Evolutionary conservation across 257 asterid species (phyloP), one percentile per base, ranked within the genome.

Genomic region (Mentha longifolia): DNA sequence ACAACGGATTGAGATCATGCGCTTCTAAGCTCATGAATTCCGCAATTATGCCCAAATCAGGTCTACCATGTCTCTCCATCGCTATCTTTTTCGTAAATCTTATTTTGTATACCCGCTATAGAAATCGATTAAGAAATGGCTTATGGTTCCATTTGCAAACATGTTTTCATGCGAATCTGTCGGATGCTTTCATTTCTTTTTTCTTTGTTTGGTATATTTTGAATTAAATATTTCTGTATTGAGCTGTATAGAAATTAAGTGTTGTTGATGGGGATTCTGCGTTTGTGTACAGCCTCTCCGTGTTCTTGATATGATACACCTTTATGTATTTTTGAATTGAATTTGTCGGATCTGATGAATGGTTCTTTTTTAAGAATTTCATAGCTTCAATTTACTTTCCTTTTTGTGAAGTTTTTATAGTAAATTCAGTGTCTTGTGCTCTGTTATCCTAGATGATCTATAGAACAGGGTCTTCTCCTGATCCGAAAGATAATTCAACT

Each of bases 11-110:
- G 64, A 81, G 80, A 81, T 81, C 86, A 20, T 78, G 82, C 69
- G 89, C 87, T 68, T 81, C 89, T 75, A 90, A 79, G 86, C 80
- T 90, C 61, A 45, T 87, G 67, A 68, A 60, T 31, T 68, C 89
- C 64, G 61, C 91, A 52, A 45, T 74, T 58, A 46, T 85, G 65
- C 69, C 85, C 57, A 87, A 84, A 64, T 68, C 92, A 70, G 85
- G 92, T 89, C 43, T 70, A 4, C 58, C 19, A 56, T 16, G 5
- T 61, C 51, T 50, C 58, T 47, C 31, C 35, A 1, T 17, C 7
- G 25, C 52, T 55, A 0, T 1, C 2, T 22, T 37, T 68, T 14
- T 41, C 41, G 28, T 22, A 30, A 42, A 41, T 35, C 14, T 12
- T 31, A 58, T 25, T 37, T 19, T 59, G 30, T 14, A 3, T 56